Base-by-base conservation (phyloP, 2,329 filamentous ascomycete species). In the Aspergillus fumigatiaffinis region DNA sequence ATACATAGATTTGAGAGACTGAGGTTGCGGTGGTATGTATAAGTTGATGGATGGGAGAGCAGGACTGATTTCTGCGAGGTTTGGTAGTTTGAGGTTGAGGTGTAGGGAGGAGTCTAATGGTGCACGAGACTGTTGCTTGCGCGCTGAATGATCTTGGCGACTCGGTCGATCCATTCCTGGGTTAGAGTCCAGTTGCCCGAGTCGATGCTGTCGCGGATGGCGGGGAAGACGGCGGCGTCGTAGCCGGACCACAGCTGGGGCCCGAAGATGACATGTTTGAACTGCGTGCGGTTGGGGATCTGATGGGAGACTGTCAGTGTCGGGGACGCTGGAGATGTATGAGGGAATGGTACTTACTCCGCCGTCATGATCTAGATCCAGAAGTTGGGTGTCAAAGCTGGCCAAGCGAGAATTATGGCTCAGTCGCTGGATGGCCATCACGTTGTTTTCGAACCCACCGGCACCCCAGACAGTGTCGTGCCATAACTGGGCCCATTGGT, bases 211-310 rank as follows among this genome's bases (percentile, higher is more conserved):
- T 97, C 92, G 56, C 91, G 83, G 55, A 97, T 89, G n/a, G 87
- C 88, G 0, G 93, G 93, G 76, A 95, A 95, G 60, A 84, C 84
- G 0, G 84, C 83, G 55, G 84, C 83, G 32, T 88, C 83, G 63
- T 87, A 84, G 41, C 83, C 85, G 35, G 87, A 87, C 88, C 91
- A 92, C 2, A 85, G 79, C 68, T 91, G 85, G 0, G 94, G 94
- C 1, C 90, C 93, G 71, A 92, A 96, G 56, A 99, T 78, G 68
- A 95, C 83, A 74, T 97, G 94, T 74, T 95, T 96, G 81, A 92
- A 99, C 76, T 97, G 94, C 4, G 89, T 90, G 62, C 93, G 87
- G 66, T 91, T 91, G 42, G 90, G 90, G 4, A 96, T 83, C 89
- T 92, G 55, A 52, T 38, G 23, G 23, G 44, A 41, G 21, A 14